Percentiles rank a stretch among this genome's conserved stretches.
These are phyloP conservation scores for Sporothrix pseudoabietina DNA, from an alignment of 2,329 filamentous ascomycete species.

Conservation along the genomic window DNA sequence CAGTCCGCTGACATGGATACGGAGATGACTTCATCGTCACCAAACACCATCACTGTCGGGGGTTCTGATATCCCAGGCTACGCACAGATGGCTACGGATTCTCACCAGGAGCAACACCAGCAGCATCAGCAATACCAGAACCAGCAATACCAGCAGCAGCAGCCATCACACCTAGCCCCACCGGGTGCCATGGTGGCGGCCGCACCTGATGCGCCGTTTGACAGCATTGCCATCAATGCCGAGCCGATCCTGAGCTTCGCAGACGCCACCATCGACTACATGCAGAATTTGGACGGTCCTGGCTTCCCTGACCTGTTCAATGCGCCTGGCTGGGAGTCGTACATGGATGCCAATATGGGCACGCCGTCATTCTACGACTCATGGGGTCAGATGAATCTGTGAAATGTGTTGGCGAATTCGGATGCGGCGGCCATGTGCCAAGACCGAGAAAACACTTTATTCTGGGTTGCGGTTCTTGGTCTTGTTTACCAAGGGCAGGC, in stretches of 20 bases:
- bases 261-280: conserved; percentile 38
- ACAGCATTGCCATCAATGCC: not conserved
- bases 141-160: not conserved
- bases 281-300: conserved; percentile 37
- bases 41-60: not conserved
- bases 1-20: not conserved
- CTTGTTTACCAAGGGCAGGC: not conserved
- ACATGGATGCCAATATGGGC: conserved; percentile 26
- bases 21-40: not conserved
- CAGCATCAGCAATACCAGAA: not conserved
- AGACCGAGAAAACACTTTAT: not conserved
- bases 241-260: conserved; percentile 30
- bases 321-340: conserved; percentile 29
- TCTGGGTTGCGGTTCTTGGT: conserved; percentile 7
- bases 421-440: not conserved
- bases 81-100: not conserved
- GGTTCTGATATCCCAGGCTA: not conserved
- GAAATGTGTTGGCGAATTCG: not conserved
- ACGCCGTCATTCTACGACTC: conserved; percentile 27
- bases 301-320: conserved; percentile 30
- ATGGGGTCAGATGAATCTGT: conserved; percentile 18
- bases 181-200: not conserved
- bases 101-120: not conserved
- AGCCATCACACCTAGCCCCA: not conserved
- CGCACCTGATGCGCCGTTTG: conserved; percentile 18